These are phyloP conservation scores for Rhodotorula sp. DNA, from an alignment of 1,284 basidiomycete species.

Conservation along the genomic window DNA sequence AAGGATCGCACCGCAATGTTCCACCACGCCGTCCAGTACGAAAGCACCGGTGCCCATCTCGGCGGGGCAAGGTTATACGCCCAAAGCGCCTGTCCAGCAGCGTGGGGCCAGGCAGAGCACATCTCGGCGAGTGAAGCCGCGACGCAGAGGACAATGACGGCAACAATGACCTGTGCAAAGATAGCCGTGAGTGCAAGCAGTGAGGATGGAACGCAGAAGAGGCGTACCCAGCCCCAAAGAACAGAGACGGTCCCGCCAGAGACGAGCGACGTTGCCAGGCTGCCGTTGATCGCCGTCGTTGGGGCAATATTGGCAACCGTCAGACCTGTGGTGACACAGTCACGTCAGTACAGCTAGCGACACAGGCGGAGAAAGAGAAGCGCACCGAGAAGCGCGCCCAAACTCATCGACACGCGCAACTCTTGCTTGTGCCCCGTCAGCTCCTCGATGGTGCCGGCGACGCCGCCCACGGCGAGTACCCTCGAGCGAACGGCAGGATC, in stretches of 20 bases:
- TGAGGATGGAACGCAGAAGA: too few species aligned
- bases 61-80: constrained; percentile 19
- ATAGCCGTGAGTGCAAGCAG: too few species aligned
- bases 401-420: constrained; percentile 22
- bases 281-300: constrained; percentile 16
- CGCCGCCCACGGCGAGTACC: constrained; percentile 19
- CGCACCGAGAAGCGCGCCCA: constrained; percentile 11
- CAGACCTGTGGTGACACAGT: neutral
- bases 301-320: constrained; percentile 17
- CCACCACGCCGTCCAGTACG: constrained; percentile 14
- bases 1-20: constrained; percentile 20
- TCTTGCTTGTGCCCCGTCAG: constrained; percentile 22
- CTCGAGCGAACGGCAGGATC: neutral
- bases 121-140: constrained; percentile 21
- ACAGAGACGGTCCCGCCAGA: constrained; percentile 14
- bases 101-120: constrained; percentile 30
- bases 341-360: neutral
- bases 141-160: constrained; percentile 9
- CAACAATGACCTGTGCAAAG: constrained; percentile 21
- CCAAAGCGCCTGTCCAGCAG: constrained; percentile 29
- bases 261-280: constrained; percentile 1
- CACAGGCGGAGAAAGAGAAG: neutral
- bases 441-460: constrained; percentile 15
- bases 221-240: constrained; percentile 29
- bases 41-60: constrained; percentile 2